Base-by-base conservation (phyloP, 768 basidiomycete genomes). In the Suillus bovinus region DNA sequence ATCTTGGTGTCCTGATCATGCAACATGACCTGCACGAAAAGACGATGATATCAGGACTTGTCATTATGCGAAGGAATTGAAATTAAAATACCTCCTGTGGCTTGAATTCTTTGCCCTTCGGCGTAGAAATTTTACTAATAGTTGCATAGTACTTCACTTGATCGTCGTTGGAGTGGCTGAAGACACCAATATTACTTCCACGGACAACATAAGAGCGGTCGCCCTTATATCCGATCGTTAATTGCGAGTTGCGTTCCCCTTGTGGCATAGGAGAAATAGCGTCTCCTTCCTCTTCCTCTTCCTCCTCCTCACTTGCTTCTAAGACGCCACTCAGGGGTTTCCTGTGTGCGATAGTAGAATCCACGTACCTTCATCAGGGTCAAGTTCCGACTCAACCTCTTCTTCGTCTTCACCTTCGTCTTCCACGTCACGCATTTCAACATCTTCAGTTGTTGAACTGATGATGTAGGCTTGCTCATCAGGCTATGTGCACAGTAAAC, bases 1-100 rank as follows among this genome's bases (percentile, higher is more conserved):
- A 99, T 95, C 77, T 93, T 94, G 49, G 86, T 84, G 74, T 99
- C 97, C 86, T 95, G 93, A 66, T 96, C 91, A 72, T 98, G 96
- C 38, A 98, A 77, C 96, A 98, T 96, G 68, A 96, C 87, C 94
- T 97, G 70, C 29, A 53, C 38, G 44, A 62, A 38, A 62, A 39
- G 62, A 53, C 17, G 33, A 38, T 31, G 9, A 33, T 20, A 33
- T 68, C 61, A 66, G 63, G 3, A 66, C 34, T 41, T 14, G 29
- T 22, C n/a, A 33, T 10, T 41, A 5, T 38, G 58, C 38, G 5
- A 49, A 47, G n/a, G 46, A 31, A 33, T 38, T 58, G 7, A 77
- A 79, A 24, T 36, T 59, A 8, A 77, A 79, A 22, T 70, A 94
- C 95, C 79, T 96, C 89, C 67, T 84, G 85, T 0, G 97, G 97